A percentile compares a stretch with the other conserved stretches of the same genome.
phyloP scores from a whole-genome alignment of 805 yeast species.

The Jamesozyma spencerorum region DNA sequence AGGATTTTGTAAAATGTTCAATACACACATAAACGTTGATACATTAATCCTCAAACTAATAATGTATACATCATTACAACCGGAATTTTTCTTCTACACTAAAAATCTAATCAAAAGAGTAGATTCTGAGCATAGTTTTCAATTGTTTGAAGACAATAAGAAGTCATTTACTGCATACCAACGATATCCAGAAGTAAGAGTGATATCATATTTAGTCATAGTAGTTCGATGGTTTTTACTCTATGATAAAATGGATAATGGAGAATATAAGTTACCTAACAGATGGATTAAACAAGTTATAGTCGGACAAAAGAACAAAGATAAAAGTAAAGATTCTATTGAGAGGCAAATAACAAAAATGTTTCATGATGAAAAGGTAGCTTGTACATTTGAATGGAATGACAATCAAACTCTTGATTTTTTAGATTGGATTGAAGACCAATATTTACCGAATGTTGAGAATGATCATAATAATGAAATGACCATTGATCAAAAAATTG shows the following conservation, averaged over 20 bases:
- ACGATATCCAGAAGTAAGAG: constrained; percentile 17
- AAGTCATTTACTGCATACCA: constrained; percentile 8
- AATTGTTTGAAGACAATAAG: constrained; percentile 7
- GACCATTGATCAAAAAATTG: constrained; percentile 26
- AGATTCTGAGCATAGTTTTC: constrained; percentile 7
- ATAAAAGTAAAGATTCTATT: constrained; percentile 1
- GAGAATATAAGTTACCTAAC: constrained; percentile 9
- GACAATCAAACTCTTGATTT: constrained; percentile 16
- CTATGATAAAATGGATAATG: constrained; percentile 9
- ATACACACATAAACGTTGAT: constrained; percentile 9
- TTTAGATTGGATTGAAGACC: constrained; percentile 24
- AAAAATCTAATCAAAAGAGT: constrained; percentile 8
- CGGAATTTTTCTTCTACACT: constrained; percentile 19
- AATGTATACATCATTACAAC: constrained; percentile 16
- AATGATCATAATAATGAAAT: constrained; percentile 5
- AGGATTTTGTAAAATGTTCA: constrained; percentile 9
- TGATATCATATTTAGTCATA: constrained; percentile 17
- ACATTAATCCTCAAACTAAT: constrained; percentile 19
- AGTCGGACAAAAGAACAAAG: not conserved
- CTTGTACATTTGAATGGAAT: constrained; percentile 15
- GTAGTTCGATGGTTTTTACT: constrained; percentile 16
- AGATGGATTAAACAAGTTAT: constrained; percentile 6
- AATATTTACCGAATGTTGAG: constrained; percentile 11
- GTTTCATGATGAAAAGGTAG: constrained; percentile 3
- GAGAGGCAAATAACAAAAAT: constrained; percentile 6